phyloP scores from a whole-genome alignment of 768 basidiomycete species.

The Tremella mesenterica region DNA sequence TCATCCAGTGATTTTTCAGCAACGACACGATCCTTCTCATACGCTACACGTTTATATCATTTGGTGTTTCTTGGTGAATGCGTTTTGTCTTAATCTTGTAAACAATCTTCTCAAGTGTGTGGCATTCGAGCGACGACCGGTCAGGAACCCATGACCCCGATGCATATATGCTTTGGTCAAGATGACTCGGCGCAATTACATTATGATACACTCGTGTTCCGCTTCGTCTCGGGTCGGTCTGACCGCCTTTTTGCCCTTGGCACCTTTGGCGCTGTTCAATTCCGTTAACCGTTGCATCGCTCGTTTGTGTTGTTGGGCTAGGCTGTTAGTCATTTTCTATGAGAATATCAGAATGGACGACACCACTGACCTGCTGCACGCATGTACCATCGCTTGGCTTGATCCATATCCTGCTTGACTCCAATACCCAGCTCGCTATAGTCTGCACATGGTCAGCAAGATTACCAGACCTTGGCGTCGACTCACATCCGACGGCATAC shows the following conservation, averaged over 20 bases:
- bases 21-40: too few species aligned
- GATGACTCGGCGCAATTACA: too few species aligned
- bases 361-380: conserved; percentile 76
- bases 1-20: too few species aligned
- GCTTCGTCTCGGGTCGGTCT: conserved; percentile 90
- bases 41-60: too few species aligned
- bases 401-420: conserved; percentile 87
- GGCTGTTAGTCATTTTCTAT: neutral
- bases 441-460: conserved; percentile 47
- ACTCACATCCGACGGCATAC: conserved; percentile 75
- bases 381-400: conserved; percentile 99
- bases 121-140: too few species aligned
- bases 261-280: conserved; percentile 61
- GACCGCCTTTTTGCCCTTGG: conserved; percentile 58
- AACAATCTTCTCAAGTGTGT: too few species aligned
- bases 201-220: conserved; percentile 83
- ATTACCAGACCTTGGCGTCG: too few species aligned
- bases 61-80: too few species aligned
- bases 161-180: too few species aligned
- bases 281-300: conserved; percentile 94
- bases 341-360: neutral
- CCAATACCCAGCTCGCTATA: conserved; percentile 98
- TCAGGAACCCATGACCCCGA: too few species aligned
- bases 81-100: too few species aligned
- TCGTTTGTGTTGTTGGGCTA: conserved; percentile 95